Base-by-base conservation (phyloP, 2,329 filamentous ascomycete genomes). In the Balansia obtecta region DNA sequence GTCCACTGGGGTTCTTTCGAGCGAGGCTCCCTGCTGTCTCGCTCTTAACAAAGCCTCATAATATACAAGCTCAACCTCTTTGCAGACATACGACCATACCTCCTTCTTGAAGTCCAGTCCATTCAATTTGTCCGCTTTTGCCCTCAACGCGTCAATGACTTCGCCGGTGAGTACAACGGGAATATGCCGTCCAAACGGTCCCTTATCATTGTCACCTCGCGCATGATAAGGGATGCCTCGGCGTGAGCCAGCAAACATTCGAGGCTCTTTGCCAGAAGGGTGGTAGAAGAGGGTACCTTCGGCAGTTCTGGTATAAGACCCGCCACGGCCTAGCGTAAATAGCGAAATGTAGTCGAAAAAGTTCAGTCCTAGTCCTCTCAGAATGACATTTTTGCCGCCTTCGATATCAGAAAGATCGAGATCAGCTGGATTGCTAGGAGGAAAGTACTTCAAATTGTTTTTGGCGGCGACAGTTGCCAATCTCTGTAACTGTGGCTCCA, bases 141-240 rank as follows among this genome's bases (percentile, higher is more conserved):
- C 15, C 20, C 38, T 48, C 16, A 52, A 52, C 5, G 15, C 15
- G 8, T 48, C 50, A 37, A 52, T 49, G 4, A 52, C 34, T 20
- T 52, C 8, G 4, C 16, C 12, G 1, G 46, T 52, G 32, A 52
- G 34, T 5, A 52, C 37, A 10, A 37, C 12, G 4, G 46, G 50
- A n/a, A 49, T 43, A 18, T 52, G 50, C 0, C 46, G 46, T 7
- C 50, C 50, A 10, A 49, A 52, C 3, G 42, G 41, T 8, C 50
- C 50, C 27, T 52, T 49, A 27, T 33, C 50, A 22, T 52, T 52
- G 16, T 52, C 50, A 8, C 50, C 50, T 5, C 50, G 50, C 9
- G 50, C 46, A n/a, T 52, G 50, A 13, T 52, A 49, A 8, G 50
- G 50, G 18, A 52, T 52, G 4, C 50, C 50, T 9, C 50, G 50